Percentiles rank a stretch among this genome's conserved stretches.
phyloP scores from a whole-genome alignment of 768 basidiomycete genomes.

The Leccinum incarnatum region DNA sequence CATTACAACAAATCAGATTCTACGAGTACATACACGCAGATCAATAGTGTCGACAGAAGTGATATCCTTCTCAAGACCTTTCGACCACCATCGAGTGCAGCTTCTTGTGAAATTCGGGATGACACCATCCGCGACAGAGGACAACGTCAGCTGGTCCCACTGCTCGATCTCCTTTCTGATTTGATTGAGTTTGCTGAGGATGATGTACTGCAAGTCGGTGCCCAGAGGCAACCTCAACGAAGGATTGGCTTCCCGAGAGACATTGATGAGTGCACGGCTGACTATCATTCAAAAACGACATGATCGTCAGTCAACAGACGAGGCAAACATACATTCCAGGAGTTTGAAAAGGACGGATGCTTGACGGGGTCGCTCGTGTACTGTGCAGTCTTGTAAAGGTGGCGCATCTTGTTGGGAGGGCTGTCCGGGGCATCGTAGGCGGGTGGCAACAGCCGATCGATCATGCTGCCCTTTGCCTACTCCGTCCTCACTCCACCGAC shows the following conservation, averaged over 20 bases:
- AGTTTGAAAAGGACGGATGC: neutral
- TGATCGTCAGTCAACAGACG: neutral
- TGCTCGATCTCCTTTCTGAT: conserved; percentile 16
- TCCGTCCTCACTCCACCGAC: conserved; percentile 21
- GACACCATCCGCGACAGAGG: conserved; percentile 19
- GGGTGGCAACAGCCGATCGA: conserved; percentile 13
- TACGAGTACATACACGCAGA: too few relatives aligned
- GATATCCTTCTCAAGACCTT: neutral
- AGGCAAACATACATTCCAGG: neutral
- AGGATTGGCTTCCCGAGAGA: conserved; percentile 21
- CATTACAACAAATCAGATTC: too few relatives aligned
- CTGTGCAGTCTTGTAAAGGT: neutral
- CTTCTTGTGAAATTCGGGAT: conserved; percentile 14
- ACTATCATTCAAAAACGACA: conserved; percentile 13
- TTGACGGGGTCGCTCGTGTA: conserved; percentile 9
- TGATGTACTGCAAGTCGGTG: conserved; percentile 14
- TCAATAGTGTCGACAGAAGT: neutral
- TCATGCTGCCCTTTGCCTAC: conserved; percentile 19
- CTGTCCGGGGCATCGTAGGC: conserved; percentile 16
- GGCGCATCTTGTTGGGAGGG: conserved; percentile 11
- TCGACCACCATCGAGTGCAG: neutral
- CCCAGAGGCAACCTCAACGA: conserved; percentile 23
- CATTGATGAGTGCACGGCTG: conserved; percentile 9
- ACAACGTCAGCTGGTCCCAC: conserved; percentile 10
- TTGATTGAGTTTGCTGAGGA: conserved; percentile 14